Evolutionary conservation across 495 filamentous ascomycete species (phyloP).

Genomic region (Eremomyces bilateralis): DNA sequence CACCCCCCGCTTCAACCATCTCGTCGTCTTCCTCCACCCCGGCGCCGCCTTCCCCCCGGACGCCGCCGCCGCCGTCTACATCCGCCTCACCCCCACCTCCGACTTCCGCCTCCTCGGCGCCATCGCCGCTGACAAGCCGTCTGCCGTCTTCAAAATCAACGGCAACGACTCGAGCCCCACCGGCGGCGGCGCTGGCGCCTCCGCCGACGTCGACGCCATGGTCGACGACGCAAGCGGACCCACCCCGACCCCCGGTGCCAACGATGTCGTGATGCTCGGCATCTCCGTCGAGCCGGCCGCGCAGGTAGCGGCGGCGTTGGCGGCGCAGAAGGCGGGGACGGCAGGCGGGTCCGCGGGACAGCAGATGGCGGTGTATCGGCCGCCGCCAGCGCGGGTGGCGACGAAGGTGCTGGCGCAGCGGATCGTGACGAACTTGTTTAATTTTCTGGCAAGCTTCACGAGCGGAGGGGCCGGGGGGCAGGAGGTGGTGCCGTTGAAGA

Average conservation of each 20-base stretch:
- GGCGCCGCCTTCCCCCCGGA: slow-evolving; percentile 47
- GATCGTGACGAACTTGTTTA: slow-evolving; percentile 94
- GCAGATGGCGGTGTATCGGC: slow-evolving; percentile 4
- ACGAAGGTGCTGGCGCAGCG: slow-evolving; percentile 69
- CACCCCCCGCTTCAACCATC: slow-evolving; percentile 43
- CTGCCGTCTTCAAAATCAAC: slow-evolving; percentile 49
- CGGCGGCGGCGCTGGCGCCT: slow-evolving; percentile 19
- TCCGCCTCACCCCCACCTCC: slow-evolving; percentile 35
- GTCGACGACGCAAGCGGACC: slow-evolving; percentile 12
- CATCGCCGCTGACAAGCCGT: slow-evolving; percentile 70
- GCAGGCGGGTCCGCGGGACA: slow-evolving; percentile 11
- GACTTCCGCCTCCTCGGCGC: slow-evolving; percentile 70
- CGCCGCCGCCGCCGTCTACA: slow-evolving; percentile 75
- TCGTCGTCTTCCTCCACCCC: slow-evolving; percentile 80
- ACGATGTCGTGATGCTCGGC: slow-evolving; percentile 41
- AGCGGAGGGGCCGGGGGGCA: slow-evolving; percentile 28
- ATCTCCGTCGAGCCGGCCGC: slow-evolving; percentile 60
- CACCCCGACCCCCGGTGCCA: slow-evolving; percentile 3
- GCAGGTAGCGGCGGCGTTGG: slow-evolving; percentile 47
- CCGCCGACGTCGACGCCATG: slow-evolving; percentile 25
- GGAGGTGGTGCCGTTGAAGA: slow-evolving; percentile 74
- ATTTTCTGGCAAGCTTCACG: slow-evolving; percentile 81
- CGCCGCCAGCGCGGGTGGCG: slow-evolving; percentile 17
- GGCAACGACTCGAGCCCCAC: slow-evolving; percentile 12
- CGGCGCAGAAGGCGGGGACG: slow-evolving; percentile 28